These are phyloP conservation scores for Tricholoma matsutake DNA, from an alignment of 768 basidiomycete species.

Conservation along the genomic window DNA sequence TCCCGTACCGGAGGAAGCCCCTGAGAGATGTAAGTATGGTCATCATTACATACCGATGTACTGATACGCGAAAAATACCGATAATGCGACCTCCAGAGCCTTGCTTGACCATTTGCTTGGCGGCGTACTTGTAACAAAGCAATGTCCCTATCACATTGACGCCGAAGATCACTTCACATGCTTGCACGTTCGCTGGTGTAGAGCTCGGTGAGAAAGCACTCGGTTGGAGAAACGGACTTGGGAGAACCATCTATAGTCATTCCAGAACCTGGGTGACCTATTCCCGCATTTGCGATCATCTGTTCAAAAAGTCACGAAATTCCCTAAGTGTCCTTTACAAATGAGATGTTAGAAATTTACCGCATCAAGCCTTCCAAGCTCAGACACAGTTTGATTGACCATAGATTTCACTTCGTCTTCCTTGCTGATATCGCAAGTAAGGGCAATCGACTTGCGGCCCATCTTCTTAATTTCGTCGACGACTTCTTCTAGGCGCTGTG, in stretches of 20 bases:
- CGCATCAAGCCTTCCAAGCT: background rate
- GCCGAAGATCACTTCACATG: constrained; percentile 4
- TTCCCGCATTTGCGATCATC: constrained; percentile 49
- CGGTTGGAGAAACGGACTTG: background rate
- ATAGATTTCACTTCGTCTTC: background rate
- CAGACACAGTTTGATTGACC: background rate
- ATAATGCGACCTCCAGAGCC: constrained; percentile 6
- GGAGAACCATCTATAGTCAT: constrained; percentile 8
- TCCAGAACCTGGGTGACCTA: constrained; percentile 19
- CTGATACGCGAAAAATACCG: too few species aligned
- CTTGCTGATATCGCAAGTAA: background rate
- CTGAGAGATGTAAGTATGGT: background rate
- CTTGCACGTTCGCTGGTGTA: background rate
- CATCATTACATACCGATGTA: too few species aligned
- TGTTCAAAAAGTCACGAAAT: constrained; percentile 9
- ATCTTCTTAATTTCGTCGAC: background rate
- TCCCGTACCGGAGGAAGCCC: constrained; percentile 5
- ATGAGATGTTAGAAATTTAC: too few species aligned
- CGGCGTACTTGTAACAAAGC: constrained; percentile 8
- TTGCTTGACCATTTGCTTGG: constrained; percentile 12
- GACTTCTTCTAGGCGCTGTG: background rate
- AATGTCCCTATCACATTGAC: constrained; percentile 7
- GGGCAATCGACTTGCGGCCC: background rate
- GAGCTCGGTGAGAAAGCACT: background rate
- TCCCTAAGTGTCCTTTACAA: too few species aligned